Evolutionary conservation across 192 early-diverging fungal genomes (phyloP).

Genomic region (Podochytrium sp.): DNA sequence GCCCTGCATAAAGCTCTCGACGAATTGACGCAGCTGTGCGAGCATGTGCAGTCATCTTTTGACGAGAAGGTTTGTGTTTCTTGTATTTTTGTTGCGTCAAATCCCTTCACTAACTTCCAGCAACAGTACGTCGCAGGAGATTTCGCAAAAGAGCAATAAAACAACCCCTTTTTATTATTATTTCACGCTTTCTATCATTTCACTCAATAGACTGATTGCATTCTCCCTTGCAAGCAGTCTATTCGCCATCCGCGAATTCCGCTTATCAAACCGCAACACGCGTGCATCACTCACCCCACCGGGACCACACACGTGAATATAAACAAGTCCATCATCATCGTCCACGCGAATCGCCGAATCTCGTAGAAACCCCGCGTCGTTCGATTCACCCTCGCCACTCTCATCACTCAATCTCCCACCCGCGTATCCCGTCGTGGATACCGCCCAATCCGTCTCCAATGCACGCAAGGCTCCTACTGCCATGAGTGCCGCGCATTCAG

Average conservation of each 20-base stretch:
- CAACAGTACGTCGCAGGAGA: too few relatives aligned
- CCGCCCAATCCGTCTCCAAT: conserved; percentile 13
- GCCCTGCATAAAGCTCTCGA: conserved; percentile 86
- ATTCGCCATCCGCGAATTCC: not conserved
- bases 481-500: conserved; percentile 13
- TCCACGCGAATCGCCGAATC: not conserved
- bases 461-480: conserved; percentile 3
- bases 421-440: conserved; percentile 32
- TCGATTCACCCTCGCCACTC: not conserved
- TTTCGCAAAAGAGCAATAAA: too few relatives aligned
- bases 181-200: too few relatives aligned
- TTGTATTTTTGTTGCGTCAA: too few relatives aligned
- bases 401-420: not conserved
- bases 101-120: too few relatives aligned
- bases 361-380: too few relatives aligned
- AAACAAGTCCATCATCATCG: conserved; percentile 9
- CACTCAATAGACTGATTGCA: too few relatives aligned
- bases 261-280: not conserved
- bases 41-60: conserved; percentile 56
- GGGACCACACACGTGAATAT: conserved; percentile 20
- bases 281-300: not conserved
- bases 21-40: conserved; percentile 75
- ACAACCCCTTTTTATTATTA: too few relatives aligned
- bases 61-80: conserved; percentile 23
- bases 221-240: too few relatives aligned